Evolutionary conservation across 2,329 filamentous ascomycete genomes (phyloP), one percentile per base, ranked within the genome.

Genomic region (Trichophyton schoenleinii): DNA sequence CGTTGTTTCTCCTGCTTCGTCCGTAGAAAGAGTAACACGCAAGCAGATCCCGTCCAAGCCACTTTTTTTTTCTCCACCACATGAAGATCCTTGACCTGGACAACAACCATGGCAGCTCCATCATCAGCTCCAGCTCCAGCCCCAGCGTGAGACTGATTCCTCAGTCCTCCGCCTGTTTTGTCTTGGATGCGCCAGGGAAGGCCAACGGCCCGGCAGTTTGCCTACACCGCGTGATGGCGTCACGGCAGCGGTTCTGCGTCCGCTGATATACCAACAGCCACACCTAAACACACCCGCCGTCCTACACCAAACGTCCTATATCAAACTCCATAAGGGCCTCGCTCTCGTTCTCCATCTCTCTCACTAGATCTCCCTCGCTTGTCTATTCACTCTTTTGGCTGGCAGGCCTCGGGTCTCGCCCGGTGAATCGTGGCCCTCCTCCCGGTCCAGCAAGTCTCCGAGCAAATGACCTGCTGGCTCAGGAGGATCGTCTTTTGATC

Each of bases 401-500:
- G 15, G 41, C 41, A 44, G 41, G 2, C 41, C 41, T 3, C 13
- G 9, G 9, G 44, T 48, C 44, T 20, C 44, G 20, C 22, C 49
- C 49, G n/a, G 49, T 53, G 49, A 53, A 53, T 53, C 22, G 18
- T 15, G 48, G 48, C 18, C 22, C 20, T 22, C 22, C 20, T 22
- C 7, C 28, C 28, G 34, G 34, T 38, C 34, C 11, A 38, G 34
- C 34, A 9, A 38, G 34, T 38, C 34, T 38, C 34, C 11, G 13
- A 11, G 13, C 49, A n/a, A 31, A 31, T 53, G 49, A 53, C 49
- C 49, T n/a, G 49, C 49, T 6, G 49, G 49, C 49, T 34, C 49
- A 53, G 49, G 22, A 53, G 49, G 49, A 53, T 53, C 49, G 49
- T 53, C 49, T 34, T 25, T 34, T 53, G 49, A 53, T 53, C 49